Evolutionary conservation across 2,329 filamentous ascomycete genomes (phyloP), one percentile per base, ranked within the genome.

Genomic region (Fusarium virguliforme): DNA sequence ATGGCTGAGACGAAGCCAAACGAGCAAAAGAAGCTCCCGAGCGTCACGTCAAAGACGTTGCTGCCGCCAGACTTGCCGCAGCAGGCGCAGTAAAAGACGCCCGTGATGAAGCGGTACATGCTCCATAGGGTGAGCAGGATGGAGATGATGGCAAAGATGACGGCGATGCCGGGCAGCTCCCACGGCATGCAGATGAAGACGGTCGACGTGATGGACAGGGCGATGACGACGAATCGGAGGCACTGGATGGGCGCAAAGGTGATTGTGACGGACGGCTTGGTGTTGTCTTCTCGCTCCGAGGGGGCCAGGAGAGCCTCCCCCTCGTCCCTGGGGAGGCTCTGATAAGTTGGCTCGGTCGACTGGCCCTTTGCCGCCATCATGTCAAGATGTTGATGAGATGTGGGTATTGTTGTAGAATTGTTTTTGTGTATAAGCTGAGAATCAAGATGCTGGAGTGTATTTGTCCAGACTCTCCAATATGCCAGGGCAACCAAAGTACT

Each of bases 21-120:
- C 12, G 65, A 68, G 24, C 70, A 75, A 10, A 71, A 65, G 8
- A 74, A 74, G 41, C 54, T 64, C 6, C 73, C 74, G n/a, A 76
- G 48, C n/a, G 58, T 68, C 32, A 76, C 43, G 32, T 76, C 72
- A 50, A 76, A 72, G 34, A 50, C 43, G 15, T 30, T 50, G 26
- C 69, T 69, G 55, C 65, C 48, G n/a, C 24, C 22, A 13, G 15
- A 26, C 34, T 35, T 43, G 32, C 46, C n/a, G 54, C 67, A 48
- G 43, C 43, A 48, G 43, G 15, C 43, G 12, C 56, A 37, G 9
- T 63, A 57, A 26, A 72, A 41, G 18, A 69, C 38, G 54, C 60
- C 41, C 10, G 43, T 61, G 34, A 65, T 15, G 37, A 71, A 30
- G 18, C 64, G 65, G 28, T 38, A 60, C 28, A 37, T 41, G 60